phyloP scores from a whole-genome alignment of 2,329 filamentous ascomycete genomes.

The Colletotrichum higginsianum region DNA sequence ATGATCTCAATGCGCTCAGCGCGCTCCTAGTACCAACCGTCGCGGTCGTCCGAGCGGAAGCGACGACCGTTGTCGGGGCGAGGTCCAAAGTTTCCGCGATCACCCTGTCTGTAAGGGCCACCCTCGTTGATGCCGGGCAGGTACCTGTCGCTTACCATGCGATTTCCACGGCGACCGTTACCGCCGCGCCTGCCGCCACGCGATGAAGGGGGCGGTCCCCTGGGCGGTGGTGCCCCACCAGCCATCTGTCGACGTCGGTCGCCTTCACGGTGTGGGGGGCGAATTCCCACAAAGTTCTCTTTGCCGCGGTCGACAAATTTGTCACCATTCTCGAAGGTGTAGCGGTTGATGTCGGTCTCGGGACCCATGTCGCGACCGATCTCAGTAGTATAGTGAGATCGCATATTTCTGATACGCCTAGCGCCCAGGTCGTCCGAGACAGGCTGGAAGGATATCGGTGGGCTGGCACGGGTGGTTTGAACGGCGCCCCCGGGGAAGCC shows the following conservation, averaged over 20 bases:
- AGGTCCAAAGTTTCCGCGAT: constrained; percentile 43
- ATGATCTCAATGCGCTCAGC: background rate
- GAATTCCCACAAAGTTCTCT: constrained; percentile 77
- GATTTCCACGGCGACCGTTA: constrained; percentile 47
- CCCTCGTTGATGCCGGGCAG: constrained; percentile 47
- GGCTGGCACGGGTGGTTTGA: constrained; percentile 58
- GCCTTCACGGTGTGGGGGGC: constrained; percentile 69
- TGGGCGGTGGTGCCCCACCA: constrained; percentile 42
- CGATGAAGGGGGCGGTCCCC: constrained; percentile 13
- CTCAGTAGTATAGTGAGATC: constrained; percentile 61
- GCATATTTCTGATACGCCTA: constrained; percentile 73
- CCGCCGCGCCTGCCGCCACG: constrained; percentile 46
- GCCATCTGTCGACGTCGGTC: constrained; percentile 53
- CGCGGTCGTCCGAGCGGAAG: constrained; percentile 41
- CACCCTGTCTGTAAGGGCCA: constrained; percentile 44
- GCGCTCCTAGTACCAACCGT: constrained; percentile 25
- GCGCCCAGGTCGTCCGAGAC: constrained; percentile 76
- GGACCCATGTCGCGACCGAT: constrained; percentile 59
- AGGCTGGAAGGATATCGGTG: constrained; percentile 65
- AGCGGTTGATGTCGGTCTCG: constrained; percentile 73
- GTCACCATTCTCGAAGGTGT: constrained; percentile 79
- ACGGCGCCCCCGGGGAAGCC: constrained; percentile 45
- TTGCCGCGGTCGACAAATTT: constrained; percentile 79
- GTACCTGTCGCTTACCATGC: constrained; percentile 53
- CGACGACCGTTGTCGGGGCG: constrained; percentile 44